Evolutionary conservation across 2,329 filamentous ascomycete species (phyloP).

Genomic region (Exophiala spinifera): DNA sequence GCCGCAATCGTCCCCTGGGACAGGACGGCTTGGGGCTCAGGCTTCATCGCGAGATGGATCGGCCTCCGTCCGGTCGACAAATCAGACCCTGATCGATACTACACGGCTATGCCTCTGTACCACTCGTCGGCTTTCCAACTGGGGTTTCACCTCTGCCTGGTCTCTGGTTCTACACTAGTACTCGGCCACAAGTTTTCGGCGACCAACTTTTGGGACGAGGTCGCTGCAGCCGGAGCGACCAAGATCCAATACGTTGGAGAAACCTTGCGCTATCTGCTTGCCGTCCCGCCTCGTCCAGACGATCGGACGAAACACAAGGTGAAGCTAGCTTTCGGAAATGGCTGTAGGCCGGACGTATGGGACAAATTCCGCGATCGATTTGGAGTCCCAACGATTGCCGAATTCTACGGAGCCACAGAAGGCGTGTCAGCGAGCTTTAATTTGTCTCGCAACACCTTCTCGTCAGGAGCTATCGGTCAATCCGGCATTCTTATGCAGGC

Average conservation of each 20-base stretch:
- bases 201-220: constrained; percentile 68
- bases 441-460: constrained; percentile 66
- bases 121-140: constrained; percentile 75
- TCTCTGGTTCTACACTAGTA: constrained; percentile 63
- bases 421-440: constrained; percentile 70
- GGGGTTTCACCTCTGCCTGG: constrained; percentile 61
- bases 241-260: constrained; percentile 77
- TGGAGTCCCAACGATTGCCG: constrained; percentile 67
- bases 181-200: constrained; percentile 72
- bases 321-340: constrained; percentile 78
- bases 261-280: constrained; percentile 69
- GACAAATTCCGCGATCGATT: constrained; percentile 78
- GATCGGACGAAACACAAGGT: constrained; percentile 68
- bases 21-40: constrained; percentile 41
- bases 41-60: constrained; percentile 56
- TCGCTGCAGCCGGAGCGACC: constrained; percentile 65
- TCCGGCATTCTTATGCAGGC: constrained; percentile 61
- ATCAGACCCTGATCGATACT: constrained; percentile 64
- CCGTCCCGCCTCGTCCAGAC: constrained; percentile 62
- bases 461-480: constrained; percentile 74
- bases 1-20: constrained; percentile 56
- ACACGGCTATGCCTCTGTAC: constrained; percentile 85
- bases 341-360: constrained; percentile 82
- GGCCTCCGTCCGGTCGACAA: constrained; percentile 39
- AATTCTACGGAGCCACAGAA: constrained; percentile 80